Evolutionary conservation across 1,284 basidiomycete species (phyloP).

Genomic region (Wolfiporia cocos): DNA sequence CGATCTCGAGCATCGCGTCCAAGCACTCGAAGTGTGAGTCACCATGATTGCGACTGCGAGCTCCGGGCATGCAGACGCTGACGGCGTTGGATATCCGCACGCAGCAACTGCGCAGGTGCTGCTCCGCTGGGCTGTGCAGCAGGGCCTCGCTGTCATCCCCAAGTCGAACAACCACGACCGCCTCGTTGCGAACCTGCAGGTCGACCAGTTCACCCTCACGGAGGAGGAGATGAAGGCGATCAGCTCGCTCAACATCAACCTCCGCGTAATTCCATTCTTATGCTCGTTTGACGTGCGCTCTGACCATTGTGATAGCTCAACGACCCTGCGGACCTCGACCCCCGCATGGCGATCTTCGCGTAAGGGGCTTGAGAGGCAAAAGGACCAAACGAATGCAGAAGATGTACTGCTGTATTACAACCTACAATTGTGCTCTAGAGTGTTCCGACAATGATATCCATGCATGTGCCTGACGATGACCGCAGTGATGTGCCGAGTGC

Average conservation of each 20-base stretch:
- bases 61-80: constrained; percentile 9
- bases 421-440: background rate
- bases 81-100: background rate
- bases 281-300: background rate
- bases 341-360: constrained; percentile 61
- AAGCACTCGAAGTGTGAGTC: constrained; percentile 52
- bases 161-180: constrained; percentile 57
- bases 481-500: no score
- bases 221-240: constrained; percentile 56
- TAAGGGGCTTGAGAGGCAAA: constrained; percentile 25
- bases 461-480: no score
- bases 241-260: constrained; percentile 54
- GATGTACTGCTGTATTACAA: constrained; percentile 10
- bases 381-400: background rate
- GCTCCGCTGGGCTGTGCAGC: constrained; percentile 76
- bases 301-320: constrained; percentile 46
- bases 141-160: constrained; percentile 73
- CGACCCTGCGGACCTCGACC: constrained; percentile 61
- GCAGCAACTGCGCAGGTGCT: constrained; percentile 57
- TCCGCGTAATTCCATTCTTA: constrained; percentile 40
- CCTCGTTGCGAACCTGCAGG: constrained; percentile 55
- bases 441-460: no score
- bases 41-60: no score
- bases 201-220: constrained; percentile 51
- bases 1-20: constrained; percentile 41